A percentile compares a stretch with the other conserved stretches of the same genome.
These are phyloP conservation scores for Ceratocystis papillata DNA, from an alignment of 2,329 filamentous ascomycete species.

Conservation along the genomic window DNA sequence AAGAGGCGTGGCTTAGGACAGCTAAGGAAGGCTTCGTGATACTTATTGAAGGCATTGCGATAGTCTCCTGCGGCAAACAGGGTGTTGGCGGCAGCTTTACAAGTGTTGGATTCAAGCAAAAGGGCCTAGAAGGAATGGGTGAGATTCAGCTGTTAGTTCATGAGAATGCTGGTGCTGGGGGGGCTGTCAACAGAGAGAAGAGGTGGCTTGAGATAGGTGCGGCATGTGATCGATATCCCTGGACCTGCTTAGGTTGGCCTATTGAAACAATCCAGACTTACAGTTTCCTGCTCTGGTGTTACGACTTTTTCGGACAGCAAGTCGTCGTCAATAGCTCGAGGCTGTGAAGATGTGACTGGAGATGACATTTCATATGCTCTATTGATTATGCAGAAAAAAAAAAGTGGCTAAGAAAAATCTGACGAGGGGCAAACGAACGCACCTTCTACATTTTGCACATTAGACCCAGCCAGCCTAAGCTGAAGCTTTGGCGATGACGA, in stretches of 20 bases:
- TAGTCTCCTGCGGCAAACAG: conserved; percentile 65
- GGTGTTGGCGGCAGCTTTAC: conserved; percentile 66
- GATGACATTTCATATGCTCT: conserved; percentile 6
- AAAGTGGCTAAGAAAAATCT: not conserved
- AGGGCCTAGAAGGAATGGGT: conserved; percentile 42
- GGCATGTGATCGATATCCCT: not conserved
- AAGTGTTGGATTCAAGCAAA: conserved; percentile 56
- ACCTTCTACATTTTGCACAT: conserved; percentile 1
- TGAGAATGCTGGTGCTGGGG: too few relatives aligned
- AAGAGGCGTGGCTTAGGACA: conserved; percentile 81
- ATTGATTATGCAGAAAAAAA: not conserved
- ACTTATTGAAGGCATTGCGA: conserved; percentile 67
- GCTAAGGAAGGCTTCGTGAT: conserved; percentile 65
- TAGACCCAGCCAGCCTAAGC: not conserved
- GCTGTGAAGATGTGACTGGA: not conserved
- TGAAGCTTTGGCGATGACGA: conserved; percentile 2
- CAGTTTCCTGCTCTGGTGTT: conserved; percentile 47
- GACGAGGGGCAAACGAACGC: not conserved
- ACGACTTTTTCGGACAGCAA: conserved; percentile 35
- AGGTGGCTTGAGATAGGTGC: conserved; percentile 3
- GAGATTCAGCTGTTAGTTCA: not conserved
- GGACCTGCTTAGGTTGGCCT: not conserved
- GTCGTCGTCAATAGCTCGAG: conserved; percentile 26
- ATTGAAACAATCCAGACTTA: conserved; percentile 30
- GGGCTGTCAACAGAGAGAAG: too few relatives aligned